Evolutionary conservation across 345 rosid genomes (phyloP).

Genomic region (Rhodamnia argentea): DNA sequence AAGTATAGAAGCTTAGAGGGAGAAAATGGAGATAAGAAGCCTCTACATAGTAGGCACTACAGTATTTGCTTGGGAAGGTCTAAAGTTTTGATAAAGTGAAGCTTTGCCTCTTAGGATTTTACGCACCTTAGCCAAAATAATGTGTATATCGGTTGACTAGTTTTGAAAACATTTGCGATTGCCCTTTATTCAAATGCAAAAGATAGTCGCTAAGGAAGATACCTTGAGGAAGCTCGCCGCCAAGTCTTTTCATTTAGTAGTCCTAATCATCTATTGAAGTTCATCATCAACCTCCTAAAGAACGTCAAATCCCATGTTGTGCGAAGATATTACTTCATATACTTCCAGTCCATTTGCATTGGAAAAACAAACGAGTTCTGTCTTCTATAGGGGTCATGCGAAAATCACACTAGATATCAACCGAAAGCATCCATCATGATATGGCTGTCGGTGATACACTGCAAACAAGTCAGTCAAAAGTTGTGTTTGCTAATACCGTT

Average conservation of each 20-base stretch:
- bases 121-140: not conserved
- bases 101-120: not conserved
- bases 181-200: not conserved
- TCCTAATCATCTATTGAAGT: not conserved
- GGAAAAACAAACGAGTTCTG: too few relatives aligned
- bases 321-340: too few relatives aligned
- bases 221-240: not conserved
- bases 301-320: not conserved
- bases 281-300: not conserved
- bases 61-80: not conserved
- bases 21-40: not conserved
- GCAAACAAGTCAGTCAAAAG: too few relatives aligned
- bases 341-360: too few relatives aligned
- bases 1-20: not conserved
- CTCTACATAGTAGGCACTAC: not conserved
- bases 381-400: too few relatives aligned
- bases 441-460: too few relatives aligned
- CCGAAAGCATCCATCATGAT: too few relatives aligned
- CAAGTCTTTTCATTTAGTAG: rapidly evolving
- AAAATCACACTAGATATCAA: too few relatives aligned
- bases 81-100: too few relatives aligned
- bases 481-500: too few relatives aligned
- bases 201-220: not conserved
- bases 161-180: not conserved
- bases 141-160: not conserved